These are phyloP conservation scores for Coix lacrymajobi DNA, from an alignment of 176 grass and related monocot species.

Conservation along the genomic window DNA sequence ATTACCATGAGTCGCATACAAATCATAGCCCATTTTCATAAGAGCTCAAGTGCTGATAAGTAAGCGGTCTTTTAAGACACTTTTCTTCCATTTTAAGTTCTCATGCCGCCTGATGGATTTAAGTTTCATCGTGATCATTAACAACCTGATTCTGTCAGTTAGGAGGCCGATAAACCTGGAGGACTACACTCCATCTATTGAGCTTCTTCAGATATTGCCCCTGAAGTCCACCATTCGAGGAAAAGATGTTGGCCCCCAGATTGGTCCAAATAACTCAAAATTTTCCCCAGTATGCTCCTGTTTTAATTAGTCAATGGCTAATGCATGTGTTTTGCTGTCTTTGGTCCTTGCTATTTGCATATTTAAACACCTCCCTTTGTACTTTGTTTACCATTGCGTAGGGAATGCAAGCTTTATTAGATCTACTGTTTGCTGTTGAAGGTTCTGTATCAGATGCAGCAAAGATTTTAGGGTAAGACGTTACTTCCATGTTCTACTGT, in stretches of 20 bases:
- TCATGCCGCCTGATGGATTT: not conserved
- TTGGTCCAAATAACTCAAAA: conserved; percentile 88
- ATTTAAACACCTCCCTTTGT: not conserved
- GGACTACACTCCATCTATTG: conserved; percentile 64
- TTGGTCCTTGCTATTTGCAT: not conserved
- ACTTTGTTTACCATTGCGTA: conserved; percentile 21
- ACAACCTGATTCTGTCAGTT: conserved; percentile 37
- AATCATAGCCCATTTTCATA: not conserved
- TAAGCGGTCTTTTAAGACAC: not conserved
- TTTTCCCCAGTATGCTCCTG: conserved; percentile 57
- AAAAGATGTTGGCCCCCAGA: conserved; percentile 71
- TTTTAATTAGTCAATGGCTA: not conserved
- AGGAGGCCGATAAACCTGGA: conserved; percentile 81
- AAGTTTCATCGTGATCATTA: not conserved
- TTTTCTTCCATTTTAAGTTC: conserved; percentile 6
- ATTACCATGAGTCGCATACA: not conserved
- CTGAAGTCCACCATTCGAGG: conserved; percentile 76
- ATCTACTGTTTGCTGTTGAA: conserved; percentile 81
- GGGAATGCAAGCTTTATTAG: conserved; percentile 97
- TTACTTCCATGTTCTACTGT: not conserved
- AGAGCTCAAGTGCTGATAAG: not conserved
- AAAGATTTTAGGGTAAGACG: conserved; percentile 79
- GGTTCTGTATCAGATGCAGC: conserved; percentile 83
- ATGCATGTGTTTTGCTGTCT: not conserved
- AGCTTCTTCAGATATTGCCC: conserved; percentile 92